Evolutionary conservation across 768 basidiomycete genomes (phyloP).

Genomic region (Tulasnella sp.): DNA sequence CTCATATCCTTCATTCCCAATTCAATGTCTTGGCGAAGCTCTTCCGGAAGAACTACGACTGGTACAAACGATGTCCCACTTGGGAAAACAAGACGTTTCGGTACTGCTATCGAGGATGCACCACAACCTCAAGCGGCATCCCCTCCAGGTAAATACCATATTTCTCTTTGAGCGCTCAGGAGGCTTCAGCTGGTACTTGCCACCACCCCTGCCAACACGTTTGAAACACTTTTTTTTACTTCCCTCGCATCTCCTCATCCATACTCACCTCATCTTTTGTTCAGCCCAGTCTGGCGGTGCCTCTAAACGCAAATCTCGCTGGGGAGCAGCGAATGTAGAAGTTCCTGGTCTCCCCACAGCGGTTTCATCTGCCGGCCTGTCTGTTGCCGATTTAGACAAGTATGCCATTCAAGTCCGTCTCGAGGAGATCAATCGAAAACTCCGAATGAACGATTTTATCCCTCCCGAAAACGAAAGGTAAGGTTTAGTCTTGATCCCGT

Average conservation of each 20-base stretch:
- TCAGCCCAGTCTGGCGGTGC: constrained; percentile 37
- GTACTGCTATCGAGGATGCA: constrained; percentile 75
- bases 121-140: constrained; percentile 70
- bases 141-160: constrained; percentile 24
- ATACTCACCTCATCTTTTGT: background rate
- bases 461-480: constrained; percentile 91
- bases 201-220: constrained; percentile 56
- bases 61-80: constrained; percentile 90
- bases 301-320: constrained; percentile 91
- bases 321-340: constrained; percentile 89
- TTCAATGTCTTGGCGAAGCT: constrained; percentile 28
- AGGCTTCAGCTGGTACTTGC: constrained; percentile 41
- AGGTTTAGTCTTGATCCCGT: constrained; percentile 20
- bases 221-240: constrained; percentile 40
- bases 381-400: constrained; percentile 90
- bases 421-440: constrained; percentile 94
- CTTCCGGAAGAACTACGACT: constrained; percentile 77
- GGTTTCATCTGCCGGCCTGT: constrained; percentile 85
- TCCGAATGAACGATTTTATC: constrained; percentile 85
- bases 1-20: background rate
- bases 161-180: too few species aligned
- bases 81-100: constrained; percentile 81
- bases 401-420: constrained; percentile 93
- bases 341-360: constrained; percentile 90
- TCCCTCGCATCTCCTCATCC: constrained; percentile 46